phyloP scores from a whole-genome alignment of 1,139 yeast genomes.

The Citeromyces siamensis region DNA sequence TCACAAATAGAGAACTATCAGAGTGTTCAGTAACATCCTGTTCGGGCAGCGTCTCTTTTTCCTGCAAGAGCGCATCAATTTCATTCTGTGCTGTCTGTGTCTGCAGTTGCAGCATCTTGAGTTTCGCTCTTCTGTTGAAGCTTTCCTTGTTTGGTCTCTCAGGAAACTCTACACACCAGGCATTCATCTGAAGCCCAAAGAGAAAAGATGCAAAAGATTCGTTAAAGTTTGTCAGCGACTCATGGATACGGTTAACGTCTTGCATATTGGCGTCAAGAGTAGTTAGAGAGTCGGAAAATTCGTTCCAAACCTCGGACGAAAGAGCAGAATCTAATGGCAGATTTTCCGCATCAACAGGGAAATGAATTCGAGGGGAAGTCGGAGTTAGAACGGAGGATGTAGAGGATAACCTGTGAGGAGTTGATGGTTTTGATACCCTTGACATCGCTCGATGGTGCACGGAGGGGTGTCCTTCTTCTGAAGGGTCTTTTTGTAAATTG shows the following conservation, averaged over 20 bases:
- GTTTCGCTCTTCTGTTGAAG: slow-evolving; percentile 33
- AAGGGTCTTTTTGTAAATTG: no score
- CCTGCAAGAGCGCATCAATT: neutral
- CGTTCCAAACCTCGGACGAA: slow-evolving; percentile 15
- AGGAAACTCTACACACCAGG: slow-evolving; percentile 53
- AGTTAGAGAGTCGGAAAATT: slow-evolving; percentile 29
- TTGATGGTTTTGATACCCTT: slow-evolving; percentile 11
- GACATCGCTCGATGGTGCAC: no score
- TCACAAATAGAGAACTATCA: neutral
- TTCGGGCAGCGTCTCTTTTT: neutral
- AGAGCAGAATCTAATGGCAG: slow-evolving; percentile 6
- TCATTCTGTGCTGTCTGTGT: neutral
- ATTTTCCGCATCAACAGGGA: slow-evolving; percentile 21
- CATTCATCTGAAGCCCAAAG: slow-evolving; percentile 50
- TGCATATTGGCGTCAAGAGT: slow-evolving; percentile 35
- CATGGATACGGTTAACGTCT: slow-evolving; percentile 34
- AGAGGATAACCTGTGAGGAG: slow-evolving; percentile 20
- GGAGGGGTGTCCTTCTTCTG: no score
- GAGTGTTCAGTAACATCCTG: neutral
- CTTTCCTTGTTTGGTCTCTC: slow-evolving; percentile 33
- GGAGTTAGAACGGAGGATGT: slow-evolving; percentile 20
- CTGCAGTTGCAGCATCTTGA: slow-evolving; percentile 10
- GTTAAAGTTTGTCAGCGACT: slow-evolving; percentile 39
- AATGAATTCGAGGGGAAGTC: slow-evolving; percentile 26
- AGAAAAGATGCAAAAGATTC: slow-evolving; percentile 51